A percentile compares a stretch with the other conserved stretches of the same genome.
phyloP scores from a whole-genome alignment of 1,284 basidiomycete species.

The Ganoderma leucocontextum region DNA sequence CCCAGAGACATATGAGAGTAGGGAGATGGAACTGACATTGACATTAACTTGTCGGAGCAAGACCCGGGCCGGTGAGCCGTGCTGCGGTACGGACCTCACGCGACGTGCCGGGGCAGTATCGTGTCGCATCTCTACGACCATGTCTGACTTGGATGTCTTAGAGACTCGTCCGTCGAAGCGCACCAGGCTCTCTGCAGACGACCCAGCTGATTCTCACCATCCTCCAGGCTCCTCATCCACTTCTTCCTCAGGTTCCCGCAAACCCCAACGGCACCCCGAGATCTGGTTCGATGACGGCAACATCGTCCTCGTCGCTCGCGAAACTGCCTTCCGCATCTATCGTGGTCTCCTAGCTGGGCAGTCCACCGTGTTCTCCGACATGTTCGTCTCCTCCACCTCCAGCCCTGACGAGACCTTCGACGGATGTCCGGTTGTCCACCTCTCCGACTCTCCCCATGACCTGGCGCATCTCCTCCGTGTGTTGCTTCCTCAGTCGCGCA shows the following conservation, averaged over 20 bases:
- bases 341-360: conserved; percentile 28
- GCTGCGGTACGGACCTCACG: too few species aligned
- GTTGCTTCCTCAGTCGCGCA: background rate
- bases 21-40: too few species aligned
- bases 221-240: background rate
- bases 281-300: conserved; percentile 33
- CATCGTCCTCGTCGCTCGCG: conserved; percentile 29
- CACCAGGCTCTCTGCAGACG: background rate
- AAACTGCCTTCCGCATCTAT: conserved; percentile 29
- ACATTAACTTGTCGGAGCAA: too few species aligned
- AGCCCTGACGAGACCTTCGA: conserved; percentile 14
- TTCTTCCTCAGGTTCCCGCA: background rate
- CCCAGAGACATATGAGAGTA: too few species aligned
- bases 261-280: background rate
- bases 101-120: too few species aligned
- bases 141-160: background rate
- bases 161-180: background rate
- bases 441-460: conserved; percentile 26
- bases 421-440: conserved; percentile 25
- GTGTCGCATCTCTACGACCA: too few species aligned
- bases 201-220: background rate
- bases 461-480: conserved; percentile 18
- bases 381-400: conserved; percentile 31
- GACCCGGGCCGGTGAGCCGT: too few species aligned
- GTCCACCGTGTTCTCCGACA: conserved; percentile 30